phyloP scores from a whole-genome alignment of 2,329 filamentous ascomycete genomes.

The Cladosporium colombiae region DNA sequence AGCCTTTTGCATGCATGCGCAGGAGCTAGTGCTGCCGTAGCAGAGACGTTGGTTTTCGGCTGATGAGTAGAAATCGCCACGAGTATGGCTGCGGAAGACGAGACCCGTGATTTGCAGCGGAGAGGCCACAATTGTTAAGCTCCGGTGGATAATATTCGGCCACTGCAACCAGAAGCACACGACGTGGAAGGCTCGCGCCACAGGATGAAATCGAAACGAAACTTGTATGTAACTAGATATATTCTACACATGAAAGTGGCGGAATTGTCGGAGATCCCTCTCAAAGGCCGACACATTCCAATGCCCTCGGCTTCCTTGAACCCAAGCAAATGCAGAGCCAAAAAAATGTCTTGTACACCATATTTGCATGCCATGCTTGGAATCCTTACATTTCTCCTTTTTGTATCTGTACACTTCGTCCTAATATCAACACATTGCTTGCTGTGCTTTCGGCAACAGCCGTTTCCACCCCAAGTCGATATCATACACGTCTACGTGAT shows the following conservation, averaged over 20 bases:
- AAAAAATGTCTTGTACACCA: background rate
- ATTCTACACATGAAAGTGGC: slow-evolving; percentile 8
- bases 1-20: background rate
- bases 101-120: background rate
- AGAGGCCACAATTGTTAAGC: background rate
- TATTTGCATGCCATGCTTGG: slow-evolving; percentile 6
- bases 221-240: slow-evolving; percentile 14
- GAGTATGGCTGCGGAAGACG: background rate
- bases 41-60: background rate
- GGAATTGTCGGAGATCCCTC: background rate
- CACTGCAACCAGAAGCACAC: background rate
- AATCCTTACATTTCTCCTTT: slow-evolving; percentile 10
- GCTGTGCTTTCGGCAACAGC: background rate
- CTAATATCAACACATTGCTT: slow-evolving; percentile 14
- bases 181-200: background rate
- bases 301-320: background rate
- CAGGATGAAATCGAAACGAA: background rate
- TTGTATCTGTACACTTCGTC: slow-evolving; percentile 17
- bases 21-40: background rate
- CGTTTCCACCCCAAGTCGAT: background rate
- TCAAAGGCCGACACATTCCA: background rate
- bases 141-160: background rate
- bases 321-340: background rate
- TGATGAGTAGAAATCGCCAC: background rate
- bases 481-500: slow-evolving; percentile 39